Base-by-base conservation (phyloP, 495 filamentous ascomycete species). In the Talaromyces borbonicus region DNA sequence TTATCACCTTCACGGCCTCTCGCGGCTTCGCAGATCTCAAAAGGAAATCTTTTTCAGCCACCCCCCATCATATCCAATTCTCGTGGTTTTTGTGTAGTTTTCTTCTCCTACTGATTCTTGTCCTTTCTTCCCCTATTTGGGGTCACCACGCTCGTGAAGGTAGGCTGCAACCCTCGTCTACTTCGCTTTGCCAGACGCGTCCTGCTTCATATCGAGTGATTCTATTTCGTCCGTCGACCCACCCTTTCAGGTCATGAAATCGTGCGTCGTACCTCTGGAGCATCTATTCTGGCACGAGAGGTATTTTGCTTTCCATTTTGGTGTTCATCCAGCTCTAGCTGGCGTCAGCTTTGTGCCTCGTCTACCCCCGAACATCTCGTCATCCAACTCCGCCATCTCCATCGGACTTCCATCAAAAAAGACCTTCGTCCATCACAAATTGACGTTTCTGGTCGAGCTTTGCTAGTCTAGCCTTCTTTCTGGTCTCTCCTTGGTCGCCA, bases 81-180 rank as follows among this genome's bases (percentile, higher is more conserved):
- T 50, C 47, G 39, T 39, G 37, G 52, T 51, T 55, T 47, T 59
- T 55, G 55, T 39, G 49, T 46, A 48, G 51, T 54, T 47, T 52
- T 59, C 54, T 52, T 49, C 57, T 63, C 58, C 60, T 49, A 52
- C 41, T 50, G 46, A 42, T 42, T 46, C 20, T 19, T n/a, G 46
- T 52, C 52, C 50, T 53, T 54, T 19, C 15, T 49, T 42, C 59
- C 60, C 64, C 60, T 38, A 57, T 52, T 56, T 52, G 68, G 68
- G 68, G 68, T 72, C 68, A 69, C 68, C 68, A 62, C 66, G 68
- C 67, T 69, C 68, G 68, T 63, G 63, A 69, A 53, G 65, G 68
- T 72, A 60, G 68, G 68, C 69, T 53, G 57, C 62, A 59, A 62
- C 50, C 60, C 60, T 46, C 49, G 46, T 22, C n/a, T n/a, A n/a